phyloP scores from a whole-genome alignment of 2,329 filamentous ascomycete species.

The Fusarium protoensiforme region DNA sequence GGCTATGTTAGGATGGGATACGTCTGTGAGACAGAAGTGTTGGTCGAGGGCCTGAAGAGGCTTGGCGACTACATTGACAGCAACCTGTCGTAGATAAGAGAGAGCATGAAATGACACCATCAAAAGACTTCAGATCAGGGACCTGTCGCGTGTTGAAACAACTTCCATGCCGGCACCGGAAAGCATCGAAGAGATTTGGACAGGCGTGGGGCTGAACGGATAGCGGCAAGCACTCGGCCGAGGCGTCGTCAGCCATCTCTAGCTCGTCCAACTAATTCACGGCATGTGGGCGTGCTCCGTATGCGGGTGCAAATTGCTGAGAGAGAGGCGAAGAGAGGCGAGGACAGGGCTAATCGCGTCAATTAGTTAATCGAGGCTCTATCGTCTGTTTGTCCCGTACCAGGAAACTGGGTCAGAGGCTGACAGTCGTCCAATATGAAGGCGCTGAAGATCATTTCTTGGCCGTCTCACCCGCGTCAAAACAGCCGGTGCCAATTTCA shows the following conservation, averaged over 20 bases:
- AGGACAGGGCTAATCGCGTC: conserved; percentile 12
- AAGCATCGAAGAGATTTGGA: conserved; percentile 14
- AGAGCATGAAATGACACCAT: not conserved
- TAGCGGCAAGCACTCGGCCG: conserved; percentile 37
- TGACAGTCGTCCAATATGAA: conserved; percentile 29
- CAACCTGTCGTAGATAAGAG: conserved; percentile 11
- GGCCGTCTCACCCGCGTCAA: conserved; percentile 17
- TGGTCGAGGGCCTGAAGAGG: conserved; percentile 71
- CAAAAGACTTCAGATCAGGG: not conserved
- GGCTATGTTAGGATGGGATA: conserved; percentile 85
- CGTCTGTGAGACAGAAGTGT: conserved; percentile 75
- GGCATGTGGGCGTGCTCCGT: conserved; percentile 26
- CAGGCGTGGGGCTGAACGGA: conserved; percentile 16
- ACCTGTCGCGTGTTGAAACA: conserved; percentile 2
- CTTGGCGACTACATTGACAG: conserved; percentile 54
- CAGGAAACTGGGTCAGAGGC: conserved; percentile 27
- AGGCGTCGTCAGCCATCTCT: conserved; percentile 39
- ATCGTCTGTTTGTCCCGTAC: not conserved
- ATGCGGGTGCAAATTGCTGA: conserved; percentile 28
- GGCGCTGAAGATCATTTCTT: conserved; percentile 29
- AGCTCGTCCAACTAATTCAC: conserved; percentile 2
- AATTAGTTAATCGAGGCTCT: conserved; percentile 11
- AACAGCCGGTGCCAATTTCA: conserved; percentile 20
- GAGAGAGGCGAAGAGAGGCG: conserved; percentile 8
- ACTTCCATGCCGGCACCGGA: conserved; percentile 8